Conservation (phyloP, 768 basidiomycete genomes). For the Boletus subcaerulescens region DNA sequence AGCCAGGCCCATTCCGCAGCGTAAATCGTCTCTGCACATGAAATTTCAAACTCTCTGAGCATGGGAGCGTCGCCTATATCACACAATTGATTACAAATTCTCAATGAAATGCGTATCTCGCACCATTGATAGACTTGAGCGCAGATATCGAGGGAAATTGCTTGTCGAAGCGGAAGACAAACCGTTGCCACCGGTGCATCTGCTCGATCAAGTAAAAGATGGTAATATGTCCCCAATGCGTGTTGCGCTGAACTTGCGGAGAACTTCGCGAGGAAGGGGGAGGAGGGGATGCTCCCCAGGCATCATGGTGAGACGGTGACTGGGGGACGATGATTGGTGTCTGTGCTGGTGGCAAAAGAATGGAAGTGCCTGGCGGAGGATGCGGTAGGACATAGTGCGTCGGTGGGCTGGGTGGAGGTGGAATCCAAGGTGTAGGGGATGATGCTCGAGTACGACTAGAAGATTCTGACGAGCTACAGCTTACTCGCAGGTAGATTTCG, state of each 20-base stretch:
- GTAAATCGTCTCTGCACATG: constrained; percentile 62
- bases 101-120: constrained; percentile 19
- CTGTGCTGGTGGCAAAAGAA: constrained; percentile 35
- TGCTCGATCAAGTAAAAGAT: constrained; percentile 77
- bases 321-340: constrained; percentile 49
- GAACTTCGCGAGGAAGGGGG: constrained; percentile 25
- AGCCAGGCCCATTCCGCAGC: constrained; percentile 72
- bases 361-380: constrained; percentile 26
- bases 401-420: constrained; percentile 30
- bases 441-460: constrained; percentile 24
- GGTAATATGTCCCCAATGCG: constrained; percentile 79
- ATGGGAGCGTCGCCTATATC: constrained; percentile 66
- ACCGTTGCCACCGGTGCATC: constrained; percentile 80
- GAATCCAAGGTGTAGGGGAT: constrained; percentile 33
- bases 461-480: constrained; percentile 25
- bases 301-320: constrained; percentile 38
- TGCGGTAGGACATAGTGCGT: constrained; percentile 39
- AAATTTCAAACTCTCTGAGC: constrained; percentile 74
- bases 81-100: not conserved
- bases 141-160: constrained; percentile 73
- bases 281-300: constrained; percentile 37
- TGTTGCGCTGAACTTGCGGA: constrained; percentile 42
- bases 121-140: constrained; percentile 70
- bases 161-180: constrained; percentile 76
- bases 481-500: constrained; percentile 69